Percentiles rank a stretch among this genome's conserved stretches.
Conservation (phyloP, 345 rosid species). For the Cardamine chenopodiifolia region DNA sequence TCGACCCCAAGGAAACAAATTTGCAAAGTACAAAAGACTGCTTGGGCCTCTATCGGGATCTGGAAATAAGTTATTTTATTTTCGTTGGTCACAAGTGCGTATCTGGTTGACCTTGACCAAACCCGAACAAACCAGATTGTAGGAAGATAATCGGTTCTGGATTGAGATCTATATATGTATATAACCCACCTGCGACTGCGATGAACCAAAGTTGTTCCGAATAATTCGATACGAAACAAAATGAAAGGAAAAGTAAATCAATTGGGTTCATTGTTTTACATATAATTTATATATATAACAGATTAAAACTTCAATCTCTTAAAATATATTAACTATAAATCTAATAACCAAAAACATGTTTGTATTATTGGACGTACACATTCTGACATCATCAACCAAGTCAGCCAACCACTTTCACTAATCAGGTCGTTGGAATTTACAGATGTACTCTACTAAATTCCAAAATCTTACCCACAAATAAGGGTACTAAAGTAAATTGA, state of each 20-base stretch:
- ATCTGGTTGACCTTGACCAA: not conserved
- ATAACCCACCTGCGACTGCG: too few species aligned
- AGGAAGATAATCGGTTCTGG: not conserved
- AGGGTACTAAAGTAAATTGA: not conserved
- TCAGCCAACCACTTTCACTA: conserved; percentile 5
- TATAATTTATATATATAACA: too few species aligned
- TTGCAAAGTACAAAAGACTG: not conserved
- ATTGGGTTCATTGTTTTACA: too few species aligned
- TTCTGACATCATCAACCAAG: conserved; percentile 6
- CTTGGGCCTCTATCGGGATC: not conserved
- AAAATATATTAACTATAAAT: too few species aligned
- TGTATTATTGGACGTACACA: too few species aligned
- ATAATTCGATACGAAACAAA: not conserved
- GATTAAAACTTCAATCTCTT: too few species aligned
- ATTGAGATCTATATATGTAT: not conserved
- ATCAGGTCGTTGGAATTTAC: not conserved
- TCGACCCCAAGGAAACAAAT: not conserved
- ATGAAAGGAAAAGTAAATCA: not conserved
- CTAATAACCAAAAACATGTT: too few species aligned
- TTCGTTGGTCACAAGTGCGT: not conserved
- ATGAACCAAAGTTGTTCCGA: not conserved
- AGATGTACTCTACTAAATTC: not conserved
- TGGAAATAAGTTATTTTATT: not conserved
- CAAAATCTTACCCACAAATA: not conserved
- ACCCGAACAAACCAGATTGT: not conserved